Base-by-base conservation (phyloP, 345 rosid genomes). In the Ailanthus altissimus region DNA sequence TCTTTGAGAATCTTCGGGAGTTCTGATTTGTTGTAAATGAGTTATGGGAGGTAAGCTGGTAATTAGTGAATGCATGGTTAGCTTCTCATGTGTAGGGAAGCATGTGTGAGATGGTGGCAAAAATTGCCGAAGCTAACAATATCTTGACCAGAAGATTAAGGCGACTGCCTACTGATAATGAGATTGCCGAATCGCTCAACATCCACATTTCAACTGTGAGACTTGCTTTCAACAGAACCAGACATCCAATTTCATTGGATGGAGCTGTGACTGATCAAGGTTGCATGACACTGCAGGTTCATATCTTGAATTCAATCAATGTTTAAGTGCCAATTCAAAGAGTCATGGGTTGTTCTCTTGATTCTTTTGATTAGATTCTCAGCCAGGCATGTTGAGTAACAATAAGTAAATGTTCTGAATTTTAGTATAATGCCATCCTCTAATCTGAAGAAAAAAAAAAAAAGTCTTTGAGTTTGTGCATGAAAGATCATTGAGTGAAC, bases 51-150 rank as follows among this genome's bases (percentile, higher is more conserved):
- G 81, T 80, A 82, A 70, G 81, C 77, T 84, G 84, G 87, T 86
- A 74, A 81, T 84, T 81, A 83, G 85, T 88, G 84, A 85, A 83
- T 78, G 85, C 83, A 80, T 81, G 79, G 81, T 84, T 88, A 88
- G 91, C 82, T 78, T 81, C 59, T 76, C 75, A 79, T 83, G 76
- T 86, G 86, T 72, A 89, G 92, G 86, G 87, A 86, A 81, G 84
- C 78, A 80, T 84, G 84, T 73, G 80, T 75, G 85, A 76, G 69
- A 63, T 54, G 77, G 73, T 82, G 57, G 86, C 83, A 32, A 85
- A 89, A 86, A 85, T 89, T 57, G 83, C 87, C 26, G 86, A 84
- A 81, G 88, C 87, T 64, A 86, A 85, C 60, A 77, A 74, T 57
- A 79, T 67, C 14, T 70, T 84, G 76, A 72, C 77, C 0, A 77